phyloP scores from a whole-genome alignment of 2,329 filamentous ascomycete species.

The Sporothrix humicola region DNA sequence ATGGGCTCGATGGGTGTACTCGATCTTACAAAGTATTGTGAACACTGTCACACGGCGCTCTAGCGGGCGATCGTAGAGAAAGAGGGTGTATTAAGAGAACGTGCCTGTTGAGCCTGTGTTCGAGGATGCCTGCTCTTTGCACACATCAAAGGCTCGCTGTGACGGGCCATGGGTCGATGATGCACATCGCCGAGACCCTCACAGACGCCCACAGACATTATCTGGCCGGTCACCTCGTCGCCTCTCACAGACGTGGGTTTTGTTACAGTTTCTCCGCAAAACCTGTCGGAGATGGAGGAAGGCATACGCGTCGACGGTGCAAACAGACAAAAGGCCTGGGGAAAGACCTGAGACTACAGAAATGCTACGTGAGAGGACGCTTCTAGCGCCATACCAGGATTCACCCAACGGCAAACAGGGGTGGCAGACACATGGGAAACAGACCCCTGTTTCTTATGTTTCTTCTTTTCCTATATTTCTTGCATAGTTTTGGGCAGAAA shows the following conservation, averaged over 20 bases:
- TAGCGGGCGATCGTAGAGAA: background rate
- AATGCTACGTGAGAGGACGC: background rate
- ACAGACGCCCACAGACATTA: background rate
- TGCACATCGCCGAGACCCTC: background rate
- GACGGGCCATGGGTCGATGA: constrained; percentile 20
- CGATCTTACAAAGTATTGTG: too few species aligned
- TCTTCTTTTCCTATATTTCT: background rate
- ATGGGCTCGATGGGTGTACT: too few species aligned
- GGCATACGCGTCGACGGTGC: constrained; percentile 6
- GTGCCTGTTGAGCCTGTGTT: background rate
- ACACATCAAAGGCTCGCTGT: background rate
- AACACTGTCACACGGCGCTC: background rate
- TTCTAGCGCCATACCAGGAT: background rate
- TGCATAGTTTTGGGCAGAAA: background rate
- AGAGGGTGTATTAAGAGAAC: background rate
- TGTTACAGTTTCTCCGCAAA: constrained; percentile 27
- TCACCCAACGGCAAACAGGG: constrained; percentile 3
- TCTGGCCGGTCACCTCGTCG: background rate
- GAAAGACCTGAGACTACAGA: background rate
- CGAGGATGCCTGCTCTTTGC: background rate
- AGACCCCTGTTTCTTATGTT: constrained; percentile 24
- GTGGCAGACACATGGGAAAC: constrained; percentile 25
- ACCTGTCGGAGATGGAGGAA: background rate
- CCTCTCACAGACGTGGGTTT: constrained; percentile 1
- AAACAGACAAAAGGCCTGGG: background rate